Evolutionary conservation across 2,329 filamentous ascomycete species (phyloP), one percentile per base, ranked within the genome.

Genomic region (Claviceps digitariae): DNA sequence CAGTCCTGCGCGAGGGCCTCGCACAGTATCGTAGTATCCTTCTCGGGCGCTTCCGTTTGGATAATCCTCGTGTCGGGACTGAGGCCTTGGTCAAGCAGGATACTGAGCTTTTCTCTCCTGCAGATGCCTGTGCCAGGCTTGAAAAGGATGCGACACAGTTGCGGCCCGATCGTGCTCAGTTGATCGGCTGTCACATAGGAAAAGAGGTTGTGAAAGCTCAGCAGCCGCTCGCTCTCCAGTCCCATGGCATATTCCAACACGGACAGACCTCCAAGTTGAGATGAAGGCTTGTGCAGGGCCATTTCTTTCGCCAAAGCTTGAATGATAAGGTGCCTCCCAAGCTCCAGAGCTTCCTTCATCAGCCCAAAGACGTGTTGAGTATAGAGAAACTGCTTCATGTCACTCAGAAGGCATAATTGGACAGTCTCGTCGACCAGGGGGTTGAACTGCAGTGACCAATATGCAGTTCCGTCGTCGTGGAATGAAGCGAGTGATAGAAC

Each of bases 401-500:
- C 29, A n/a, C 10, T 8, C 5, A 9, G 4, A 41, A 40, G 4
- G 7, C 23, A 36, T 5, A 15, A 1, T 5, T 21, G 5, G 2
- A 43, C 20, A 4, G 6, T 21, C 6, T 51, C 4, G 7, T 12
- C 21, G 20, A 54, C 5, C 12, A 54, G 21, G 3, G 27, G 10
- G 23, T 50, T 50, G 12, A 3, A 21, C 20, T 47, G 6, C 15
- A 51, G 31, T 7, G 29, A 40, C 52, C 52, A 54, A 29, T 12
- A 27, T 23, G 23, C 23, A 15, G 10, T 40, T 6, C 43, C 47
- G 4, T 51, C 20, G 38, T 31, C 45, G 17, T 34, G 23, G 31
- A 20, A 12, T 3, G 17, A 31, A 3, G 54, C 54, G 20, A 58
- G 47, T 48, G 21, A 46, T 29, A 53, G 17, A 6, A 57, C 34